Percentiles rank a stretch among this genome's conserved stretches.
These are phyloP conservation scores for Boletus rufocinnamomeus DNA, from an alignment of 768 basidiomycete genomes.

Conservation along the genomic window DNA sequence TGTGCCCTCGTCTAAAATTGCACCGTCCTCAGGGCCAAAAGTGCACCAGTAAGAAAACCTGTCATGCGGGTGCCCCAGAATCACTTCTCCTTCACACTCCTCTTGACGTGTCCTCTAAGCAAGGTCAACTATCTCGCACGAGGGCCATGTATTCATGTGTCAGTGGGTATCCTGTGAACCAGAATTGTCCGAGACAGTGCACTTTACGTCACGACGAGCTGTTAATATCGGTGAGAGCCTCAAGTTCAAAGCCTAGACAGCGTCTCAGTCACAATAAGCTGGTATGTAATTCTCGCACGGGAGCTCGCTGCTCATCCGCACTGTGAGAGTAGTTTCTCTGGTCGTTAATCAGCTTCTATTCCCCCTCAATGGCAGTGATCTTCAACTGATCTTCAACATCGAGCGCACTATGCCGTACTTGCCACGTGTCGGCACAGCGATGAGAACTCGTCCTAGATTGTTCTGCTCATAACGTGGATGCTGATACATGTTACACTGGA, in stretches of 20 bases:
- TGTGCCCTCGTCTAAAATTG: conserved; percentile 1
- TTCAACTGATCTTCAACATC: conserved; percentile 31
- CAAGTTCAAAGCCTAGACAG: neutral
- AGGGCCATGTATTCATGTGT: conserved; percentile 8
- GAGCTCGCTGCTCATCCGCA: conserved; percentile 5
- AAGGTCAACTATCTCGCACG: neutral
- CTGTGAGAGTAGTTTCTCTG: conserved; percentile 5
- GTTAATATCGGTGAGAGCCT: conserved; percentile 1
- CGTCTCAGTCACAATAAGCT: neutral
- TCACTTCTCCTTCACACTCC: conserved; percentile 6
- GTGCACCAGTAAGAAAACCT: neutral
- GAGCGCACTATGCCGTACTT: conserved; percentile 16
- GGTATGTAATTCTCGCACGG: neutral
- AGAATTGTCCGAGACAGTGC: conserved; percentile 5
- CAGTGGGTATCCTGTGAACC: conserved; percentile 6
- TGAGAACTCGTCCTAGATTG: conserved; percentile 1
- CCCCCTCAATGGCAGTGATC: conserved; percentile 29
- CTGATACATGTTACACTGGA: neutral
- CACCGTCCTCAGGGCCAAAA: neutral
- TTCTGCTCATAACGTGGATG: conserved; percentile 1
- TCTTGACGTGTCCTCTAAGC: conserved; percentile 1
- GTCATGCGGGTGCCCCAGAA: neutral
- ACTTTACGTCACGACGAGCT: conserved; percentile 24
- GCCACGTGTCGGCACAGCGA: conserved; percentile 12
- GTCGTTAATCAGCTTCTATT: conserved; percentile 30